phyloP scores from a whole-genome alignment of 768 basidiomycete genomes.

The Fibroporia radiculosa region DNA sequence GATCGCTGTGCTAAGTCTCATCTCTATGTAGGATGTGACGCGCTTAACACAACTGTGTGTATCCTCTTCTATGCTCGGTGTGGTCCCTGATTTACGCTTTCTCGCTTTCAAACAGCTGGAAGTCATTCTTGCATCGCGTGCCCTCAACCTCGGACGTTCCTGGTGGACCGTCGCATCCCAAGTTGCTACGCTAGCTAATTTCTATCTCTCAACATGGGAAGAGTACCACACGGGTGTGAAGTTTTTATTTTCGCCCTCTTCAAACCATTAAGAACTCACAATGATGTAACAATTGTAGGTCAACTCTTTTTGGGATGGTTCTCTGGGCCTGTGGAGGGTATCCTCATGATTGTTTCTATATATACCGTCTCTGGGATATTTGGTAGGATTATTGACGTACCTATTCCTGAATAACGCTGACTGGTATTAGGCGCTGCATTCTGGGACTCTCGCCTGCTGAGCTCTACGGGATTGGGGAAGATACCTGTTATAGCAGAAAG shows the following conservation, averaged over 20 bases:
- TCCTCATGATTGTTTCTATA: constrained; percentile 73
- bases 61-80: no score
- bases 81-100: no score
- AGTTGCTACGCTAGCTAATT: constrained; percentile 57
- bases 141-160: constrained; percentile 85
- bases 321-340: constrained; percentile 95
- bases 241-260: not conserved
- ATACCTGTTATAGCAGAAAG: constrained; percentile 36
- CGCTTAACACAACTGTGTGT: constrained; percentile 86
- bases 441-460: constrained; percentile 69
- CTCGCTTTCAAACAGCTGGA: constrained; percentile 79
- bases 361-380: constrained; percentile 73
- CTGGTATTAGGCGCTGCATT: no score
- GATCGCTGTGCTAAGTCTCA: not conserved
- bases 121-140: constrained; percentile 72
- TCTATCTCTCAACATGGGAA: constrained; percentile 71
- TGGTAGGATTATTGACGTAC: no score
- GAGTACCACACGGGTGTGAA: constrained; percentile 77
- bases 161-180: constrained; percentile 97
- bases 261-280: not conserved
- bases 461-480: constrained; percentile 47
- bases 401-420: no score
- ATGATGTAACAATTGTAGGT: constrained; percentile 32
- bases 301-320: constrained; percentile 87
- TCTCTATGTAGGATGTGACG: constrained; percentile 63